These are phyloP conservation scores for Cladosporium sp. DNA, from an alignment of 2,329 filamentous ascomycete genomes.

Conservation along the genomic window DNA sequence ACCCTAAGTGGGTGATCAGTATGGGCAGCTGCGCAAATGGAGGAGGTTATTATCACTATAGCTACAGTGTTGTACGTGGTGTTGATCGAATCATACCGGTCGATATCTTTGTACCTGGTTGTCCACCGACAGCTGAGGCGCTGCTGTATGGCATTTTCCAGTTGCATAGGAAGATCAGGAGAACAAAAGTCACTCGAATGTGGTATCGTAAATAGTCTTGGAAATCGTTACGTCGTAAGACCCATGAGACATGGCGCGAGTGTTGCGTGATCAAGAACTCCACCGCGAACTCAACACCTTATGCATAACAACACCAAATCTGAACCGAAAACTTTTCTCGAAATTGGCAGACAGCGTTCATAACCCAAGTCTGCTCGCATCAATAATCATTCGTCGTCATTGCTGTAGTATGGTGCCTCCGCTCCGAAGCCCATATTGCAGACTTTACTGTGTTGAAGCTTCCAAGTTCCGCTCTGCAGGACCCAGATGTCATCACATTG, in stretches of 20 bases:
- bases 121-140: constrained; percentile 51
- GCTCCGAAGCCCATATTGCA: constrained; percentile 15
- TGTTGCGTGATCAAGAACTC: too few species aligned
- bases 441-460: constrained; percentile 17
- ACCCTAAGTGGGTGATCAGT: constrained; percentile 76
- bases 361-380: too few species aligned
- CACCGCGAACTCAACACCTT: too few species aligned
- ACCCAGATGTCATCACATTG: constrained; percentile 20
- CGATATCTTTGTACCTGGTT: constrained; percentile 75
- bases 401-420: constrained; percentile 14
- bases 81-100: constrained; percentile 74
- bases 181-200: constrained; percentile 49
- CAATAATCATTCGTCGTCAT: not conserved
- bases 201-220: constrained; percentile 47
- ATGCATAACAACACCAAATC: too few species aligned
- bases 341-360: too few species aligned
- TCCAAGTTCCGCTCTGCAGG: constrained; percentile 15
- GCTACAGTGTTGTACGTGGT: constrained; percentile 69
- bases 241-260: too few species aligned
- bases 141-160: constrained; percentile 63
- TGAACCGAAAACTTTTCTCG: too few species aligned
- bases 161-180: constrained; percentile 70
- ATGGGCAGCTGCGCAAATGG: constrained; percentile 85
- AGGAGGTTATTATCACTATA: constrained; percentile 80
- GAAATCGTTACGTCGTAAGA: too few species aligned